Evolutionary conservation across 192 early-diverging fungal species (phyloP).

Genomic region (Backusella tarrabulga): DNA sequence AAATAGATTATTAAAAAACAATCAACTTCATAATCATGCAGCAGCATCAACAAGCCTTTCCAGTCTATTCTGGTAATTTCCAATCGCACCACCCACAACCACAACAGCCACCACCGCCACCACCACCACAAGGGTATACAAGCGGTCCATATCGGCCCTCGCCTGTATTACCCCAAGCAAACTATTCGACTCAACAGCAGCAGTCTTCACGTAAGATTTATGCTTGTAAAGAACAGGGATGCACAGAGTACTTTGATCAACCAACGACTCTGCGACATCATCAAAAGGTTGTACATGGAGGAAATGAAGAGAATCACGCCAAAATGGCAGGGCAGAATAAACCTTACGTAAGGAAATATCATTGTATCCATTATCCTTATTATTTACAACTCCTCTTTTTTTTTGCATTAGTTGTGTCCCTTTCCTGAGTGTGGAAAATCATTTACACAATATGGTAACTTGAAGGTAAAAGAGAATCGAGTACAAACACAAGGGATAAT

Average conservation of each 20-base stretch:
- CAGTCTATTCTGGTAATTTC: background rate
- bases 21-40: background rate
- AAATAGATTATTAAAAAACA: background rate
- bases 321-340: background rate
- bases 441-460: slow-evolving; percentile 16
- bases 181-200: background rate
- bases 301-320: slow-evolving; percentile 4
- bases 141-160: background rate
- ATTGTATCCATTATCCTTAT: background rate
- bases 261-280: background rate
- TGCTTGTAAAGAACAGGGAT: slow-evolving; percentile 12
- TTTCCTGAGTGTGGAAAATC: background rate
- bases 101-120: background rate
- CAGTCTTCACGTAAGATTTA: slow-evolving; percentile 6
- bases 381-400: background rate
- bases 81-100: background rate
- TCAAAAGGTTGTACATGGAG: slow-evolving; percentile 3
- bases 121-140: background rate
- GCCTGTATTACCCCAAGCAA: background rate
- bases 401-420: background rate
- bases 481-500: background rate
- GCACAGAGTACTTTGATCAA: slow-evolving; percentile 11
- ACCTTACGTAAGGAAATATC: background rate
- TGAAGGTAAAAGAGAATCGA: slow-evolving; percentile 1
- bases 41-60: background rate